phyloP scores from a whole-genome alignment of 2,329 filamentous ascomycete genomes.

The Emericellopsis cladophorae region DNA sequence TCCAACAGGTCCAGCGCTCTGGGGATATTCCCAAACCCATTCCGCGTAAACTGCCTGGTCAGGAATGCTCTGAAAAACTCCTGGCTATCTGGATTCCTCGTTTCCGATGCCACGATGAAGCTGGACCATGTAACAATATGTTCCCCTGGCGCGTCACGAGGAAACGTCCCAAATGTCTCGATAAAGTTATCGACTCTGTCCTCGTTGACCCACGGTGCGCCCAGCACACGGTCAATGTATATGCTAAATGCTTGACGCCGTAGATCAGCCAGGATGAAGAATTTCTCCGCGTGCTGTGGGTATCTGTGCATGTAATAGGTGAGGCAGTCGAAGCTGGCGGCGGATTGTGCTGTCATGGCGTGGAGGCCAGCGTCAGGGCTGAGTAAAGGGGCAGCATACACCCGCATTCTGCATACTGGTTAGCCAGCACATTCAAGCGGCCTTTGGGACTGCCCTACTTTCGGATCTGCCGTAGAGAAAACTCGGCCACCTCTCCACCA shows the following conservation, averaged over 20 bases:
- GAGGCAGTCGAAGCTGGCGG: conserved; percentile 1
- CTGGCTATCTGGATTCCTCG: not conserved
- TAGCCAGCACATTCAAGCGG: not conserved
- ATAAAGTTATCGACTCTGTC: conserved; percentile 1
- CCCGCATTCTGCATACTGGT: not conserved
- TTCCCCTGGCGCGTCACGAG: not conserved
- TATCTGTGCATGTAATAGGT: not conserved
- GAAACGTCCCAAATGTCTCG: not conserved
- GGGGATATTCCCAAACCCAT: conserved; percentile 2
- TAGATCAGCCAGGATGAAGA: not conserved
- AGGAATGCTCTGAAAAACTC: conserved; percentile 1
- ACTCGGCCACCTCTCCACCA: conserved; percentile 6
- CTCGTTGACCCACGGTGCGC: not conserved
- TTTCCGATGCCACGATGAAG: conserved; percentile 4
- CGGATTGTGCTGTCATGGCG: not conserved
- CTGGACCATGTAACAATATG: conserved; percentile 4
- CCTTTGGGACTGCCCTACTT: conserved; percentile 9
- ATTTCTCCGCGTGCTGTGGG: not conserved
- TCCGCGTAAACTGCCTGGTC: not conserved
- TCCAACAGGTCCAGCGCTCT: conserved; percentile 2
- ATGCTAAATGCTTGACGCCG: conserved; percentile 1
- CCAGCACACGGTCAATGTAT: conserved; percentile 1
- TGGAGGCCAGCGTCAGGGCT: not conserved
- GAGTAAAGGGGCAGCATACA: conserved; percentile 1
- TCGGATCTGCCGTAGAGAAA: conserved; percentile 11